Base-by-base conservation (phyloP, 345 rosid genomes). In the Anacardium occidentale region DNA sequence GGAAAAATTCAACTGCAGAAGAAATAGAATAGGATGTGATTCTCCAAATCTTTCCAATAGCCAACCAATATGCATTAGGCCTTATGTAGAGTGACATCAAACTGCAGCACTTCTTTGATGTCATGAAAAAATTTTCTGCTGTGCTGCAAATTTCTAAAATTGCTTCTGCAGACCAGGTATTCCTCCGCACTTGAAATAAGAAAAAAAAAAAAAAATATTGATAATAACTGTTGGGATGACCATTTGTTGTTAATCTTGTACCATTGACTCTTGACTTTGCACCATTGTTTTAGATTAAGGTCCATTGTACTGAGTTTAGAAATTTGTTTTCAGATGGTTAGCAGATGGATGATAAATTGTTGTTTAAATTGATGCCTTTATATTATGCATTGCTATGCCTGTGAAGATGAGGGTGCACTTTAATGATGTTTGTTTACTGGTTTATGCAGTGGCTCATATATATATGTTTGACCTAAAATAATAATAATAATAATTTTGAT, bases 1-100 rank as follows among this genome's bases (percentile, higher is more conserved):
- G 22, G 74, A 62, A 50, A 71, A 20, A 65, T 73, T 45, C 48
- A 45, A 45, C 76, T 25, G 66, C 74, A 66, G 50, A n/a, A 45
- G 64, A 59, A 13, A 70, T 13, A 12, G n/a, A 7, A 2, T 34
- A 22, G 53, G 53, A 4, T 34, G 29, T 34, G 60, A 14, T 40
- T n/a, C 24, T 12, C 54, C 9, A 21, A 53, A 20, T 71, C 45
- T 71, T 5, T 5, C 66, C 64, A 59, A 22, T 26, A 18, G 6
- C 44, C 25, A 10, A 57, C 29, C 29, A 34, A 34, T 20, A 14
- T 61, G 37, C 50, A 29, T 14, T n/a, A 17, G 47, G 21, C 26
- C 42, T 57, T 57, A 29, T 32, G 17, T 48, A 37, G 59, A 51
- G 21, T 32, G 26, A 48, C 57, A 61, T 51, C 50, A 0, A 15